Conservation (phyloP, 2,329 filamentous ascomycete species). For the Emergomyces orientalis region DNA sequence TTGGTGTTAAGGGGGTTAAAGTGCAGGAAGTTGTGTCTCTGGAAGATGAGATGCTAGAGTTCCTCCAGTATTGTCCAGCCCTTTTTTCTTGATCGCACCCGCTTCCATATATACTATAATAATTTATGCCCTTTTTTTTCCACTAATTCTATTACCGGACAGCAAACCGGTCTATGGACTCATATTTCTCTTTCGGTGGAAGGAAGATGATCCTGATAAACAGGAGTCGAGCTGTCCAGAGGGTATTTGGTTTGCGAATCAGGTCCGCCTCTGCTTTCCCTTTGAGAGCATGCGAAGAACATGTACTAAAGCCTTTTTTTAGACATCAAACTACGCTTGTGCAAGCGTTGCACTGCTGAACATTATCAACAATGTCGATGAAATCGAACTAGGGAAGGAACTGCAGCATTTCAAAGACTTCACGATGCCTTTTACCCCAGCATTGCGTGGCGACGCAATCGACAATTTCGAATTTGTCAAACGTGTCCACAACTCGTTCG, state of each 20-base stretch:
- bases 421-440: constrained; percentile 59
- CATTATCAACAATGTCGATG: constrained; percentile 74
- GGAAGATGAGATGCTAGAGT: constrained; percentile 54
- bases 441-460: constrained; percentile 66
- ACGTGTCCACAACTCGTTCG: constrained; percentile 78
- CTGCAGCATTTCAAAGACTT: constrained; percentile 63
- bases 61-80: constrained; percentile 46
- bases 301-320: not conserved
- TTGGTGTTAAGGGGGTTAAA: constrained; percentile 52
- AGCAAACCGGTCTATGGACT: constrained; percentile 70
- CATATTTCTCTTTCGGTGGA: constrained; percentile 78
- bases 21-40: constrained; percentile 49
- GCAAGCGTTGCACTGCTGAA: constrained; percentile 89
- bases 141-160: constrained; percentile 8
- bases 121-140: not conserved
- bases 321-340: constrained; percentile 77
- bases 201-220: constrained; percentile 46
- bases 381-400: constrained; percentile 58
- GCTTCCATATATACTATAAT: not conserved
- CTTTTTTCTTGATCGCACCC: not conserved
- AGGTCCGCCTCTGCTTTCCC: constrained; percentile 42
- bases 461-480: constrained; percentile 68
- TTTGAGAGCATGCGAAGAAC: not conserved
- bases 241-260: constrained; percentile 87
- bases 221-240: constrained; percentile 49